Base-by-base conservation (phyloP, 176 grass and related monocot species). In the barley (Hordeum vulgare) region DNA sequence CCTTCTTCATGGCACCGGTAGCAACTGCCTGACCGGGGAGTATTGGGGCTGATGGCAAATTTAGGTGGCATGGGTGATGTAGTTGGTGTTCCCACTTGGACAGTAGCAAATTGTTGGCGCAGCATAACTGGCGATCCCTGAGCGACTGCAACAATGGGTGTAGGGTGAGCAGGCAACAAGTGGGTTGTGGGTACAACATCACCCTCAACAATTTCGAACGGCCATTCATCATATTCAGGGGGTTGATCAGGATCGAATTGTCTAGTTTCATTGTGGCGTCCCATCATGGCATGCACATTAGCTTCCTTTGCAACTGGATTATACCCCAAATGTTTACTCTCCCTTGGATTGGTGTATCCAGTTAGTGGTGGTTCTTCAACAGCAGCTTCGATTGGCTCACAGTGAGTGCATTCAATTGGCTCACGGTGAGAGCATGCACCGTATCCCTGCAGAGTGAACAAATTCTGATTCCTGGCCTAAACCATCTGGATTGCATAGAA, bases 381-480 rank as follows among this genome's bases (percentile, higher is more conserved):
- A 67, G 10, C 41, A 49, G 21, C 27, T 4, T 61, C 61, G 61
- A 86, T 13, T 79, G 34, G 78, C 24, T 84, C 37, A 23, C 26
- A 36, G 49, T 81, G 60, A 62, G 53, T 44, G 64, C 92, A 94
- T 21, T 61, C 61, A 54, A 86, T 13, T 79, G 34, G 78, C 24
- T 84, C 37, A 23, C 26, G 44, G 49, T 81, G 60, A 62, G 53
- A 54, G 64, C 92, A 94, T 21, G 80, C 86, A 74, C 88, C 88
- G 21, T 94, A 37, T 74, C 88, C 88, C 92, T 94, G 70, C 11
- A 80, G 54, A 84, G 77, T 41, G 57, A 84, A 76, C 23, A 80
- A 61, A 15, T 49, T 49, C 41, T 31, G 7, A 74, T 61, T 7
- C 47, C 15, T 75, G 34, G 35, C 1, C 7, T 34, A 34, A 54